phyloP scores from a whole-genome alignment of 768 basidiomycete species.

The Pleurotus platypus region DNA sequence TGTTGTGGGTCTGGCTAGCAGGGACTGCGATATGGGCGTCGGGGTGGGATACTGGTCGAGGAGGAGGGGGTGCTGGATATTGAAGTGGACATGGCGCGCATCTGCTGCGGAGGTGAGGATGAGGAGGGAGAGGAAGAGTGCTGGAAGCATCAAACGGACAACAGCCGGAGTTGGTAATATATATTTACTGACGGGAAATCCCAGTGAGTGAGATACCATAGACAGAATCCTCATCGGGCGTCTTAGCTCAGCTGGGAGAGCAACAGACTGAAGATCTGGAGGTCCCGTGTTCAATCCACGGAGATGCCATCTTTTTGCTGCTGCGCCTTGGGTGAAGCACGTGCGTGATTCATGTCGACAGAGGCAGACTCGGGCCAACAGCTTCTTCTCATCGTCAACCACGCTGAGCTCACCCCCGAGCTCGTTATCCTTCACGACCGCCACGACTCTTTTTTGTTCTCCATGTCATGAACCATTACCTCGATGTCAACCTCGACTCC shows the following conservation, averaged over 20 bases:
- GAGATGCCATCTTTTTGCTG: conserved; percentile 15
- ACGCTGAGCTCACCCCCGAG: not conserved
- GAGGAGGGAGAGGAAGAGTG: conserved; percentile 5
- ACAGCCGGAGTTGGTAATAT: not conserved
- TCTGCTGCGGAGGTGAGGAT: not conserved
- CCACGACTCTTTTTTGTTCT: conserved; percentile 7
- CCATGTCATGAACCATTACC: conserved; percentile 37
- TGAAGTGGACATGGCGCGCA: not conserved
- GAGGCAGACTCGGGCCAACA: not conserved
- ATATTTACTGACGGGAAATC: not conserved
- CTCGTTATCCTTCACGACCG: conserved; percentile 9
- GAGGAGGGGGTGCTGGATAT: not conserved
- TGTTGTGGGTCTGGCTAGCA: conserved; percentile 50
- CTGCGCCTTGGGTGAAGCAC: not conserved
- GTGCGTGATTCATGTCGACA: not conserved
- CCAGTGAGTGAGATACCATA: no score
- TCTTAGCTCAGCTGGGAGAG: conserved; percentile 69
- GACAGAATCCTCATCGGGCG: not conserved
- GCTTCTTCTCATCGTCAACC: not conserved
- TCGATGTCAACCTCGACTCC: conserved; percentile 33
- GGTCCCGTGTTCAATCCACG: conserved; percentile 78
- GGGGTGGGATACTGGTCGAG: not conserved
- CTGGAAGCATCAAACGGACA: not conserved
- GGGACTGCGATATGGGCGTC: conserved; percentile 8
- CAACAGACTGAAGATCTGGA: conserved; percentile 70